phyloP scores from a whole-genome alignment of 805 yeast species.

The Ogataea sp. region DNA sequence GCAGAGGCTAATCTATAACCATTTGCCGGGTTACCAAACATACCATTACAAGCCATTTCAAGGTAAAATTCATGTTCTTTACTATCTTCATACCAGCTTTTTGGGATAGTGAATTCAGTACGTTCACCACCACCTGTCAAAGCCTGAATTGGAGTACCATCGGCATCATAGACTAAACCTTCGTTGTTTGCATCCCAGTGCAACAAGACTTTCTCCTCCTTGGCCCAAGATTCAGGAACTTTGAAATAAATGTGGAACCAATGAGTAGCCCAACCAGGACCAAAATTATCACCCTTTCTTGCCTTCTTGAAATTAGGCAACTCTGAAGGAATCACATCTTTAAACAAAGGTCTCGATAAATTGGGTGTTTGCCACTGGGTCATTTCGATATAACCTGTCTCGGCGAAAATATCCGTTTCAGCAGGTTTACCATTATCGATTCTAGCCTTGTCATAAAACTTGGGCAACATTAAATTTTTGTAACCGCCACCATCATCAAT shows the following conservation, averaged over 20 bases:
- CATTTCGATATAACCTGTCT: constrained; percentile 43
- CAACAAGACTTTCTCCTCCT: constrained; percentile 48
- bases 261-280: constrained; percentile 96
- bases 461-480: constrained; percentile 64
- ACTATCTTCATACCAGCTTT: constrained; percentile 35
- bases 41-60: constrained; percentile 90
- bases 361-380: constrained; percentile 71
- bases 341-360: constrained; percentile 54
- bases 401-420: constrained; percentile 15
- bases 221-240: constrained; percentile 56
- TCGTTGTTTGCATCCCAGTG: constrained; percentile 87
- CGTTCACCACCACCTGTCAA: constrained; percentile 84
- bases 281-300: constrained; percentile 67
- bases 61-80: constrained; percentile 62
- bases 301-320: constrained; percentile 47
- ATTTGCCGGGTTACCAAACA: constrained; percentile 68
- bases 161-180: constrained; percentile 63
- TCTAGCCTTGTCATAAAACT: constrained; percentile 62
- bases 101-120: constrained; percentile 62
- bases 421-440: constrained; percentile 30
- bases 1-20: constrained; percentile 61
- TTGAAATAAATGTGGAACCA: constrained; percentile 73
- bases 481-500: constrained; percentile 69
- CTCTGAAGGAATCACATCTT: constrained; percentile 42
- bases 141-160: constrained; percentile 72